These are phyloP conservation scores for Penicillium frequentans DNA, from an alignment of 2,329 filamentous ascomycete genomes.

Conservation along the genomic window DNA sequence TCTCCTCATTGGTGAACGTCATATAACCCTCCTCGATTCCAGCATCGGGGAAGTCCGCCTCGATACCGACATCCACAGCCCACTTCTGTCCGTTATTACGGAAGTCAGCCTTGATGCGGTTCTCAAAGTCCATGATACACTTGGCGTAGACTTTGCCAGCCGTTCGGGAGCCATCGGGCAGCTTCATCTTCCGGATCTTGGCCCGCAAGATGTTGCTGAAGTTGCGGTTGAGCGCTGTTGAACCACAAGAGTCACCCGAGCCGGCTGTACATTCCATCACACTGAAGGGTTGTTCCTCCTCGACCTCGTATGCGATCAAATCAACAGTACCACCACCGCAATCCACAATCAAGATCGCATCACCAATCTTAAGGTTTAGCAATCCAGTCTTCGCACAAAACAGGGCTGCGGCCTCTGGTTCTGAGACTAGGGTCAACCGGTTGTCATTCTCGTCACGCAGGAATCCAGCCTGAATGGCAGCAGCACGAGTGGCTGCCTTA, in stretches of 20 bases:
- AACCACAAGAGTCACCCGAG: conserved; percentile 95
- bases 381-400: conserved; percentile 98
- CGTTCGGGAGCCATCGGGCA: conserved; percentile 93
- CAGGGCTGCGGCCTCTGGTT: conserved; percentile 93
- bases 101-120: conserved; percentile 99
- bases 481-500: conserved; percentile 92
- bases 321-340: conserved; percentile 98
- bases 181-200: conserved; percentile 99
- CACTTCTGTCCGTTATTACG: conserved; percentile 98
- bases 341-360: conserved; percentile 97
- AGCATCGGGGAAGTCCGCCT: conserved; percentile 95
- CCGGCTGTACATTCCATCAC: conserved; percentile 96
- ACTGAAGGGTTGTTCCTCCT: conserved; percentile 95
- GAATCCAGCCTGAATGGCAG: conserved; percentile 95
- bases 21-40: conserved; percentile 99
- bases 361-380: conserved; percentile 94
- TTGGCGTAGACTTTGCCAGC: conserved; percentile 98
- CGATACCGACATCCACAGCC: conserved; percentile 98
- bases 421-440: conserved; percentile 87
- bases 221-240: conserved; percentile 95
- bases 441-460: conserved; percentile 97
- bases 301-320: conserved; percentile 97
- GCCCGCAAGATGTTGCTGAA: conserved; percentile 97
- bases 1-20: conserved; percentile 99
- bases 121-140: conserved; percentile 99